Evolutionary conservation across 768 basidiomycete genomes (phyloP).

Genomic region (Arthromyces matolae): DNA sequence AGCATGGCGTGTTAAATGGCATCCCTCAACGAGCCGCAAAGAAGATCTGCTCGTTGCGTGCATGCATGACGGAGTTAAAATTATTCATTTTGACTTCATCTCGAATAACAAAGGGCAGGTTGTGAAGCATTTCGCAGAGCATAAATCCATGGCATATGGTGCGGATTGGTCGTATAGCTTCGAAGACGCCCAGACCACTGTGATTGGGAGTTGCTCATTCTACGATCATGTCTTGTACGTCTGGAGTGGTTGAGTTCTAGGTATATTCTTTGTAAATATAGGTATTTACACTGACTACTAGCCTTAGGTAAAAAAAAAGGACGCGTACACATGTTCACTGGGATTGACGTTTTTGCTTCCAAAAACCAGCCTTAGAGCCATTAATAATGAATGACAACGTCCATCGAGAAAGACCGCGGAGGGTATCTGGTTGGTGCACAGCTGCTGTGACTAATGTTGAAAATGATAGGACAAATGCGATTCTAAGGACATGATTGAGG

Average conservation of each 20-base stretch:
- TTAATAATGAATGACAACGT: slow-evolving; percentile 61
- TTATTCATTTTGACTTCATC: slow-evolving; percentile 56
- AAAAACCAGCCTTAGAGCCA: slow-evolving; percentile 53
- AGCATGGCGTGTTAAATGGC: slow-evolving; percentile 96
- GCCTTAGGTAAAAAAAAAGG: slow-evolving; percentile 4
- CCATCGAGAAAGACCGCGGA: slow-evolving; percentile 76
- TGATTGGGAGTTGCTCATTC: slow-evolving; percentile 90
- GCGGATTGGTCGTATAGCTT: slow-evolving; percentile 76
- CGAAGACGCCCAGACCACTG: slow-evolving; percentile 32
- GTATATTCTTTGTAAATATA: too few species aligned
- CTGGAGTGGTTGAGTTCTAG: slow-evolving; percentile 78
- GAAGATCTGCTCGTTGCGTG: slow-evolving; percentile 86
- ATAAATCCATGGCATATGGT: slow-evolving; percentile 86
- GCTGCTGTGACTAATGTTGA: slow-evolving; percentile 63
- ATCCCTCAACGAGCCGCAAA: slow-evolving; percentile 65
- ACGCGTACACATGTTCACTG: slow-evolving; percentile 8
- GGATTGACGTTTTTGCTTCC: slow-evolving; percentile 41
- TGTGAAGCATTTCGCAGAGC: slow-evolving; percentile 64
- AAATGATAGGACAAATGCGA: slow-evolving; percentile 60
- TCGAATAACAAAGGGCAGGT: slow-evolving; percentile 12
- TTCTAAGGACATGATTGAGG: slow-evolving; percentile 30
- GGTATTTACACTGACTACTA: slow-evolving; percentile 1
- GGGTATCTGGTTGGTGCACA: slow-evolving; percentile 54
- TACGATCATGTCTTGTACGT: slow-evolving; percentile 85
- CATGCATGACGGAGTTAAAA: slow-evolving; percentile 97